Base-by-base conservation (phyloP, 2,329 filamentous ascomycete genomes). In the Ascochyta pisi region DNA sequence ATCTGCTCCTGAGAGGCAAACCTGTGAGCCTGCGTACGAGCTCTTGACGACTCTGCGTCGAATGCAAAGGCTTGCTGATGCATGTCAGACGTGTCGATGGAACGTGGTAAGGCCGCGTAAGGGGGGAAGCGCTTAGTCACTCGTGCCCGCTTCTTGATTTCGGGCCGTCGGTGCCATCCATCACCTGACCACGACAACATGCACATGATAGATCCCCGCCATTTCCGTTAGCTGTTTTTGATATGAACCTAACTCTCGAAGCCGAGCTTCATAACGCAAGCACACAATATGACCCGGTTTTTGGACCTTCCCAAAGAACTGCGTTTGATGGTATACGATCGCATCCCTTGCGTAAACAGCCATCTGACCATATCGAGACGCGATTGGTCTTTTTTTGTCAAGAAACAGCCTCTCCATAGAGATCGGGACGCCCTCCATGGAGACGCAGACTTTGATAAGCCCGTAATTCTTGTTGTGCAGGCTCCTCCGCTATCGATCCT, bases 291-390 rank as follows among this genome's bases (percentile, higher is more conserved):
- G 1, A 47, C 51, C 31, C 55, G 42, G 22, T 59, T 62, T 23
- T 29, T 57, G 15, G 56, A 57, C 22, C 53, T 62, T 4, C 59
- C 59, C 10, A 57, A 52, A 27, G 59, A 62, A 33, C 46, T 62
- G 9, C 50, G 59, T 2, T 22, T 62, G 9, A 59, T 59, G 53
- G 39, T 59, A 1, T 62, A 62, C 31, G 52, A 62, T 19, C 35
- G 49, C 16, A 54, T 62, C 23, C 51, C 52, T 41, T 50, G 41
- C 45, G 15, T n/a, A 35, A 59, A 44, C 12, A 23, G 51, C 8
- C 50, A 58, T 7, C 24, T 54, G 23, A 39, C 31, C 10, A 37
- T 54, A 31, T 56, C 24, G n/a, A 47, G 53, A 29, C 42, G 42
- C 33, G 43, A 56, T 19, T 56, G 53, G 53, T 56, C 53, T 5